Percentiles rank a stretch among this genome's conserved stretches.
Conservation (phyloP, 2,329 filamentous ascomycete species). For the Fusarium sp. region DNA sequence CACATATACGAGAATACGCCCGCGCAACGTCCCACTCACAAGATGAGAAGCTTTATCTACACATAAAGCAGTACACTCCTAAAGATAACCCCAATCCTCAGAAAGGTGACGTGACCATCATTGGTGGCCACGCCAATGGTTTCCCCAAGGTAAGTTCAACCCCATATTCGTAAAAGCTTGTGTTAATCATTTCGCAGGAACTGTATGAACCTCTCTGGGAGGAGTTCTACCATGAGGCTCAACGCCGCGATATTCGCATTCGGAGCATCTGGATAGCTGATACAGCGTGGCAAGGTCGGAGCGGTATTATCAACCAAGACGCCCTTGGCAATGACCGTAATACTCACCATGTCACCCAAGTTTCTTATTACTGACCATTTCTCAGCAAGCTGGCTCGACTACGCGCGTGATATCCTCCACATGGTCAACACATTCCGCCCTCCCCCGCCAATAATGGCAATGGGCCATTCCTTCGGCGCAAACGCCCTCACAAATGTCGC, state of each 20-base stretch:
- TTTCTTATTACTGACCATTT: conserved; percentile 5
- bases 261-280: conserved; percentile 92
- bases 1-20: conserved; percentile 87
- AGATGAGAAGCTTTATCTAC: conserved; percentile 79
- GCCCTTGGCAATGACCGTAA: conserved; percentile 86
- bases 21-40: conserved; percentile 78
- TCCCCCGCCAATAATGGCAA: conserved; percentile 83
- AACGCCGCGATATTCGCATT: conserved; percentile 74
- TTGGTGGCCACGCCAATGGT: conserved; percentile 90
- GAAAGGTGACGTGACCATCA: conserved; percentile 84
- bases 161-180: not conserved
- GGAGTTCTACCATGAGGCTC: conserved; percentile 74
- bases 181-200: conserved; percentile 67
- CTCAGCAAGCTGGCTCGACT: conserved; percentile 79
- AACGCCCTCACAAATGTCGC: conserved; percentile 78
- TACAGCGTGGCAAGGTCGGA: conserved; percentile 85
- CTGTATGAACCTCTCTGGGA: conserved; percentile 94
- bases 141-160: conserved; percentile 79
- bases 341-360: conserved; percentile 47
- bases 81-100: conserved; percentile 75
- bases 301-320: conserved; percentile 80
- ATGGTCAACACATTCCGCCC: conserved; percentile 86
- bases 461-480: conserved; percentile 92
- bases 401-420: conserved; percentile 85
- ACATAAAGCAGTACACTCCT: conserved; percentile 90